Conservation (phyloP, 139 green algal genomes). For the Limnomonas spitsbergensis region DNA sequence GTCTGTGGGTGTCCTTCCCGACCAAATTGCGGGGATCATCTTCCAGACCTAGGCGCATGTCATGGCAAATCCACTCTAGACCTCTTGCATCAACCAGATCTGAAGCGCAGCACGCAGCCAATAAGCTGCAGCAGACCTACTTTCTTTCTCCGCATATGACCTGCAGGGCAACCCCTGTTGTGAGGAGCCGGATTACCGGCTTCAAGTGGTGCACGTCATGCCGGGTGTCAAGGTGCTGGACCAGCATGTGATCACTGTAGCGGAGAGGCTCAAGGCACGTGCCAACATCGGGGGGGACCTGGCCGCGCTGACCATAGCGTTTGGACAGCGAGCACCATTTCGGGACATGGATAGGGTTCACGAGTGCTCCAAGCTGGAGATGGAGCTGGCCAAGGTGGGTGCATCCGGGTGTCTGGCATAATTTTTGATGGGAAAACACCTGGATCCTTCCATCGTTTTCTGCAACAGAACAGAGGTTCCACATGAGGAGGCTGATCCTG, state of each 20-base stretch:
- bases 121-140: no score
- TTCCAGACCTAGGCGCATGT: no score
- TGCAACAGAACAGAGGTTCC: no score
- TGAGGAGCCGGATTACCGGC: constrained; percentile 65
- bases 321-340: constrained; percentile 29
- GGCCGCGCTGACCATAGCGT: constrained; percentile 39
- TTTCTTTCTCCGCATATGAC: no score
- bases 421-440: background rate
- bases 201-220: constrained; percentile 47
- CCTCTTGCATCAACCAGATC: no score
- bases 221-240: constrained; percentile 51
- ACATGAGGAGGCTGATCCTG: no score
- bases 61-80: no score
- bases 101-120: no score
- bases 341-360: constrained; percentile 32
- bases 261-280: constrained; percentile 36
- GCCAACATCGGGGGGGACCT: constrained; percentile 29
- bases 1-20: no score
- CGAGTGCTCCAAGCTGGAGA: constrained; percentile 35
- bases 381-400: constrained; percentile 43
- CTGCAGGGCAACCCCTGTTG: constrained; percentile 54
- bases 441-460: background rate
- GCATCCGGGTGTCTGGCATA: background rate
- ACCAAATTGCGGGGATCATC: no score
- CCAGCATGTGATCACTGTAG: constrained; percentile 45